Evolutionary conservation across 495 filamentous ascomycete species (phyloP), one percentile per base, ranked within the genome.

Genomic region (Podospora sp.): DNA sequence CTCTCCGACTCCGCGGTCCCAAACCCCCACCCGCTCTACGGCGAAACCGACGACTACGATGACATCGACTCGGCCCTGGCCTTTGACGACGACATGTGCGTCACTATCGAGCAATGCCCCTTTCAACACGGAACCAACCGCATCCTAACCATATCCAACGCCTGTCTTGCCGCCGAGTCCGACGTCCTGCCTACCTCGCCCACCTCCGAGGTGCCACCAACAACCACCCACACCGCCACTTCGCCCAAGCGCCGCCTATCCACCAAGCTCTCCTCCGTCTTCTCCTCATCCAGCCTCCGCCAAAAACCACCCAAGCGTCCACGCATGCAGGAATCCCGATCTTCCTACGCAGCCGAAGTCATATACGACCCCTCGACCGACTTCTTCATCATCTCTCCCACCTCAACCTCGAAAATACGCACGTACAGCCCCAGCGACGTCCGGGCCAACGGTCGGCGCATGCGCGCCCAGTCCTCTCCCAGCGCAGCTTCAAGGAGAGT

Each of bases 41-140:
- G 21, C 52, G 52, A 22, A 26, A 55, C 8, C 52, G 52, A 55
- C 7, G 24, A 55, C 2, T 11, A 55, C 52, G 24, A 55, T 22
- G 52, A 55, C n/a, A 8, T 3, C 29, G 52, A 55, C 20, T 22
- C 24, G 21, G 16, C 52, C 20, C 52, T 55, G 16, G 52, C 20
- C 6, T 55, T 55, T 55, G 52, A 55, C 52, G 52, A 55, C 52
- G 52, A 20, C 6, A 26, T 24, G 24, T 55, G 52, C 52, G 52
- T 55, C 14, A 46, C 40, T 18, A 46, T 46, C 12, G 40, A 46
- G 40, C 40, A 46, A 2, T 11, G 11, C 5, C 40, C 52, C n/a
- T 26, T 55, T 6, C 52, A 24, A 8, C 29, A 33, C 29, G 29
- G 29, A 2, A n/a, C 7, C 52, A 55, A 22, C 52, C 52, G 6